Evolutionary conservation across 2,329 filamentous ascomycete genomes (phyloP).

Genomic region (Onygenales sp.): DNA sequence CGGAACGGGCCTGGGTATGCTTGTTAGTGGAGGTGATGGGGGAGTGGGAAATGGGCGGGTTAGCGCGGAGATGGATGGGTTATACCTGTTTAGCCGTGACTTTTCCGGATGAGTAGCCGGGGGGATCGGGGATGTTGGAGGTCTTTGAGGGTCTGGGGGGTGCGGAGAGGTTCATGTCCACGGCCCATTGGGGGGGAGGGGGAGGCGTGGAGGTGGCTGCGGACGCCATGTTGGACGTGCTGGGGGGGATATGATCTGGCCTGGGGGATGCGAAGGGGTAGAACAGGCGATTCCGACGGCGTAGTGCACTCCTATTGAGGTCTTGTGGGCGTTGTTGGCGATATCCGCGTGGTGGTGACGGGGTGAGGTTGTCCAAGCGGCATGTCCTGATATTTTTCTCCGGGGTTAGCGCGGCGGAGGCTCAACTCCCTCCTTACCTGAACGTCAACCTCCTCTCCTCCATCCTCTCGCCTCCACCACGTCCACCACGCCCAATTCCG

Average conservation of each 20-base stretch:
- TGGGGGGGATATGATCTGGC: too few relatives aligned
- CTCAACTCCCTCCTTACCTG: background rate
- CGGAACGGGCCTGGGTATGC: slow-evolving; percentile 2
- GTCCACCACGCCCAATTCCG: background rate
- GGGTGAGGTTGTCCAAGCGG: background rate
- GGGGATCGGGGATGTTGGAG: slow-evolving; percentile 67
- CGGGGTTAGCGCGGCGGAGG: background rate
- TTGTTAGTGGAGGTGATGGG: slow-evolving; percentile 7
- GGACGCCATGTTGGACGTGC: slow-evolving; percentile 8
- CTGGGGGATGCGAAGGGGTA: too few relatives aligned
- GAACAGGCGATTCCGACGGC: too few relatives aligned
- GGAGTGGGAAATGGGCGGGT: background rate
- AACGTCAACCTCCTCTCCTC: background rate
- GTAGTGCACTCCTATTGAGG: too few relatives aligned
- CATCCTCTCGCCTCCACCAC: background rate
- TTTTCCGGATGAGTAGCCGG: slow-evolving; percentile 60
- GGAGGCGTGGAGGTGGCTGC: slow-evolving; percentile 23
- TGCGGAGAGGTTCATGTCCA: slow-evolving; percentile 65
- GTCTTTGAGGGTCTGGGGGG: slow-evolving; percentile 54
- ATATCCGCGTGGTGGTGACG: background rate
- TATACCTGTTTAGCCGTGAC: slow-evolving; percentile 48
- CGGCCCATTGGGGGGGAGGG: slow-evolving; percentile 67
- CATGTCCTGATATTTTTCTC: background rate
- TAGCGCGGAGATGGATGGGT: slow-evolving; percentile 1
- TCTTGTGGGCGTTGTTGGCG: background rate